A percentile compares a stretch with the other conserved stretches of the same genome.
phyloP scores from a whole-genome alignment of 2,329 filamentous ascomycete species.

The Cladosporium sp. region DNA sequence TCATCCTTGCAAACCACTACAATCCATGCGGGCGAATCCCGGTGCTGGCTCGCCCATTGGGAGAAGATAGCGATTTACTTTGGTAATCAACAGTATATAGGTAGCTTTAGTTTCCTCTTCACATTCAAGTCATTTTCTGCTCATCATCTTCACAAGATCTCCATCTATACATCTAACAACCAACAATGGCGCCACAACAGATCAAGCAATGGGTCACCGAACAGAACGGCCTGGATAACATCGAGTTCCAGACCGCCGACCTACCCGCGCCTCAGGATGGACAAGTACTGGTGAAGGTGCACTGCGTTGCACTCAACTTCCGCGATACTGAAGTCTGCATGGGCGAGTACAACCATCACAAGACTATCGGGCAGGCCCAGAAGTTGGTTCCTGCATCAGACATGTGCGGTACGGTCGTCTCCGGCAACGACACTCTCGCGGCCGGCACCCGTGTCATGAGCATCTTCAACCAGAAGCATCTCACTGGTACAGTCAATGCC shows the following conservation, averaged over 20 bases:
- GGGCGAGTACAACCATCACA: constrained; percentile 64
- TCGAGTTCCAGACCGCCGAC: constrained; percentile 32
- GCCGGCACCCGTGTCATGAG: constrained; percentile 62
- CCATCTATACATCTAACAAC: too few relatives aligned
- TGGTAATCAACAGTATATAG: not conserved
- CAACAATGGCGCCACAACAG: constrained; percentile 16
- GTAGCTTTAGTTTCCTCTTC: too few relatives aligned
- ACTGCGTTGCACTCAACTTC: constrained; percentile 51
- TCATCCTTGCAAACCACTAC: not conserved
- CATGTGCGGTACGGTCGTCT: constrained; percentile 60
- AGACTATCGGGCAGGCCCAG: constrained; percentile 40
- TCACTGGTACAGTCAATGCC: constrained; percentile 55
- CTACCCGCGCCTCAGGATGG: constrained; percentile 34
- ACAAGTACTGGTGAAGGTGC: constrained; percentile 49
- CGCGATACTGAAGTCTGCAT: constrained; percentile 55
- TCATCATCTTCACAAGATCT: too few relatives aligned
- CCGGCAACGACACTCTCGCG: constrained; percentile 47
- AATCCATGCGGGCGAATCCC: not conserved
- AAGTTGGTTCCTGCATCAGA: constrained; percentile 63
- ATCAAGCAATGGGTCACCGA: constrained; percentile 39
- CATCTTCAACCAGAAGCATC: constrained; percentile 55
- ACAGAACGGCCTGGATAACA: constrained; percentile 40
- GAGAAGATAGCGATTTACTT: not conserved
- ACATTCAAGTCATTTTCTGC: not conserved
- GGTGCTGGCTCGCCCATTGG: not conserved